Percentiles rank a stretch among this genome's conserved stretches.
Evolutionary conservation across 495 filamentous ascomycete genomes (phyloP).

Genomic region (Aspergillus campestris): DNA sequence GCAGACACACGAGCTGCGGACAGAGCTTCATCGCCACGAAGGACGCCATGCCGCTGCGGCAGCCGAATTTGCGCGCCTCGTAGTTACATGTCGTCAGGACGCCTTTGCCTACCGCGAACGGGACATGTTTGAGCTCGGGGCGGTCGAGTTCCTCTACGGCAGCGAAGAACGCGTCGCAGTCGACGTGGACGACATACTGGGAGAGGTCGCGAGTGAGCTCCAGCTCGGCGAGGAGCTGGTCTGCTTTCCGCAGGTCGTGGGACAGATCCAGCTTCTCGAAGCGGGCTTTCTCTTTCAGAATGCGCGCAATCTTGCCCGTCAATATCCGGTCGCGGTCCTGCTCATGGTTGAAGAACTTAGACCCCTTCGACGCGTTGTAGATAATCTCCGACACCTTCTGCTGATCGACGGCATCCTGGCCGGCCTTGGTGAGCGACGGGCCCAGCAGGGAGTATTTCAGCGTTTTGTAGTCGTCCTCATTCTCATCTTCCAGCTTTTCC

Average conservation of each 20-base stretch:
- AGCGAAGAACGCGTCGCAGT: constrained; percentile 98
- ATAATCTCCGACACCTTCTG: constrained; percentile 94
- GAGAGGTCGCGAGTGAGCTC: constrained; percentile 73
- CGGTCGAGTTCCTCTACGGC: constrained; percentile 89
- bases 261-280: constrained; percentile 70
- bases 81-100: constrained; percentile 97
- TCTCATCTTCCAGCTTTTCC: constrained; percentile 17
- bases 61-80: constrained; percentile 79
- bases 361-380: constrained; percentile 92
- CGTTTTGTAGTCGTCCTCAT: constrained; percentile 37
- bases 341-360: constrained; percentile 94
- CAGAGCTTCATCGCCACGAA: constrained; percentile 95
- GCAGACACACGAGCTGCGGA: constrained; percentile 74
- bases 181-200: constrained; percentile 81
- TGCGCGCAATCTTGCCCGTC: constrained; percentile 78
- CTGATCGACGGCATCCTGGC: constrained; percentile 92
- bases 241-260: constrained; percentile 62
- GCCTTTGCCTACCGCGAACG: constrained; percentile 88
- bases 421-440: constrained; percentile 88
- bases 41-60: constrained; percentile 87
- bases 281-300: constrained; percentile 65
- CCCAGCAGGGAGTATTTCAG: constrained; percentile 73
- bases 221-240: constrained; percentile 73
- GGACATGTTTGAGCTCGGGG: constrained; percentile 79
- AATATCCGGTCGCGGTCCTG: constrained; percentile 72